Conservation (phyloP, 768 basidiomycete genomes). For the Auricularia sp. region DNA sequence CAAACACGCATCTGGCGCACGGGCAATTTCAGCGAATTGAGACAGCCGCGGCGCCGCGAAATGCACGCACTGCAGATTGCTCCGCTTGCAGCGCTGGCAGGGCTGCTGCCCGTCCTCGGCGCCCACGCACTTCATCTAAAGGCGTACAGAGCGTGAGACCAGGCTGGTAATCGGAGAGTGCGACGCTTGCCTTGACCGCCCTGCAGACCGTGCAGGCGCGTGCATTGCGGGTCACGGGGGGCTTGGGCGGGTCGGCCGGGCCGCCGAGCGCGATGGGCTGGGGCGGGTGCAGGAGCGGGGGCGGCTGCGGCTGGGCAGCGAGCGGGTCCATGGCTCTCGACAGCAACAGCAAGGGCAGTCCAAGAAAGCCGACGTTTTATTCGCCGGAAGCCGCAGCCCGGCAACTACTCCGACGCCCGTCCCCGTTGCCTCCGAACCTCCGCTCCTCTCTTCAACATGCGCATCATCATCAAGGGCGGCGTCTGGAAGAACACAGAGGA, state of each 20-base stretch:
- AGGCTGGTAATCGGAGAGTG: conserved; percentile 6
- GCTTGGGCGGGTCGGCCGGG: conserved; percentile 2
- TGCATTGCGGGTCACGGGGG: conserved; percentile 37
- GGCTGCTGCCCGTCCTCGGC: conserved; percentile 74
- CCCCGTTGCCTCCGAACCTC: neutral
- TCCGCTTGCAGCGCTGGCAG: conserved; percentile 77
- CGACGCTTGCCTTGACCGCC: conserved; percentile 56
- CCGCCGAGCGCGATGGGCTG: neutral
- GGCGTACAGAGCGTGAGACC: neutral
- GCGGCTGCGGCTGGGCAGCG: neutral
- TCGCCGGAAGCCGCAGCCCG: too few species aligned
- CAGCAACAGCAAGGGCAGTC: too few species aligned
- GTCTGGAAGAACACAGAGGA: conserved; percentile 81
- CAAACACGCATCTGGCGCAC: conserved; percentile 59
- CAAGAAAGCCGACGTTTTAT: too few species aligned
- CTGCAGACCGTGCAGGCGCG: conserved; percentile 78
- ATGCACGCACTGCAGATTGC: conserved; percentile 55
- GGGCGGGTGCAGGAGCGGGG: neutral
- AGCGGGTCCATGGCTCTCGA: neutral
- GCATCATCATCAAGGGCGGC: conserved; percentile 70
- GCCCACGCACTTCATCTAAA: conserved; percentile 84
- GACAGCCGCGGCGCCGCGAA: neutral
- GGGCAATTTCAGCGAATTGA: conserved; percentile 5
- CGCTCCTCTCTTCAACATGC: conserved; percentile 44
- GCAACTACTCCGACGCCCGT: too few species aligned